Conservation (phyloP, 192 early-diverging fungal genomes). For the Podila minutissima region DNA sequence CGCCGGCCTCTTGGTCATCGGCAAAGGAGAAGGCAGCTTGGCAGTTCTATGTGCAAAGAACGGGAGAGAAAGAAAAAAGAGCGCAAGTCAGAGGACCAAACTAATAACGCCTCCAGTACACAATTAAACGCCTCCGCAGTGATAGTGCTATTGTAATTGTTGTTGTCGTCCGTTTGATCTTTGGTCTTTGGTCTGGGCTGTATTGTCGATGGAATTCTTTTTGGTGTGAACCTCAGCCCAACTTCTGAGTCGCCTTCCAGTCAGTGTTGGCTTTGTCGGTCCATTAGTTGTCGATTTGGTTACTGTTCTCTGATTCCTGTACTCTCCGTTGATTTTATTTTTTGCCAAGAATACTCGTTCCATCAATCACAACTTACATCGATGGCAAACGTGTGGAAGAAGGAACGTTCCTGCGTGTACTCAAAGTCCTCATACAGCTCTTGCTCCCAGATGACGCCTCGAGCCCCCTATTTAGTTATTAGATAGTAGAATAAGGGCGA, state of each 20-base stretch:
- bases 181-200: neutral
- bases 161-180: too few species aligned
- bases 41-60: slow-evolving; percentile 51
- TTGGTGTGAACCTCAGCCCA: neutral
- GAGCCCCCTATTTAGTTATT: slow-evolving; percentile 42
- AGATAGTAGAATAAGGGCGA: neutral
- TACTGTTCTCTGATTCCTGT: too few species aligned
- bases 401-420: slow-evolving; percentile 66
- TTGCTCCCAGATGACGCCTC: slow-evolving; percentile 82
- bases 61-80: neutral
- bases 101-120: too few species aligned
- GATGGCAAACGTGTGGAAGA: slow-evolving; percentile 77
- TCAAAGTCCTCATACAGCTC: slow-evolving; percentile 81
- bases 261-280: too few species aligned
- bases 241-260: neutral
- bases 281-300: too few species aligned
- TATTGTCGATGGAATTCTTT: neutral
- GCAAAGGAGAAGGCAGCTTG: slow-evolving; percentile 78
- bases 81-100: neutral
- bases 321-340: too few species aligned
- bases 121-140: too few species aligned
- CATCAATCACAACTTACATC: slow-evolving; percentile 56
- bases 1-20: slow-evolving; percentile 70
- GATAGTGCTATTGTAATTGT: too few species aligned
- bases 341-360: too few species aligned